These are phyloP conservation scores for Rhexocercosporidium sp. DNA, from an alignment of 2,329 filamentous ascomycete genomes.

Conservation along the genomic window DNA sequence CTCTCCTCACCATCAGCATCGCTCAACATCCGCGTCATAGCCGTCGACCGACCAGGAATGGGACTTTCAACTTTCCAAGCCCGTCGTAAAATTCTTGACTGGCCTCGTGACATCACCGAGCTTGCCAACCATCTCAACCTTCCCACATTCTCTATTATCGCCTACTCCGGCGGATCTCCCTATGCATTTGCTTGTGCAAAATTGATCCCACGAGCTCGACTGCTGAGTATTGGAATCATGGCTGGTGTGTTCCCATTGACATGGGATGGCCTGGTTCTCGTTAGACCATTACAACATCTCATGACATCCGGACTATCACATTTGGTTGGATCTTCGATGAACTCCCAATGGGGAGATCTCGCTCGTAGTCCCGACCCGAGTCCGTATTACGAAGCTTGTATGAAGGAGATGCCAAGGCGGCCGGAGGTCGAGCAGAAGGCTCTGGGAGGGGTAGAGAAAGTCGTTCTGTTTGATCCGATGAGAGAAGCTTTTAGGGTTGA, in stretches of 20 bases:
- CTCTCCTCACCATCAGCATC: constrained; percentile 26
- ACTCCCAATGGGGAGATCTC: constrained; percentile 23
- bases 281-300: constrained; percentile 6
- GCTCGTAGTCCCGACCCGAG: constrained; percentile 17
- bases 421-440: constrained; percentile 17
- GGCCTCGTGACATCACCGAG: constrained; percentile 49
- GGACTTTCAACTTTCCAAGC: constrained; percentile 47
- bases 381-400: constrained; percentile 19
- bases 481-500: constrained; percentile 23
- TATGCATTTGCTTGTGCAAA: constrained; percentile 53
- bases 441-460: constrained; percentile 14
- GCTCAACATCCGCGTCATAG: constrained; percentile 44
- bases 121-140: constrained; percentile 49
- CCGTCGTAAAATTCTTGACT: constrained; percentile 39
- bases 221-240: constrained; percentile 16
- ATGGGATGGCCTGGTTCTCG: constrained; percentile 16
- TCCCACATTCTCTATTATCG: constrained; percentile 49
- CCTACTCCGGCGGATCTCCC: constrained; percentile 51
- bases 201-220: constrained; percentile 36
- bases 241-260: constrained; percentile 22
- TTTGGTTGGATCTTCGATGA: constrained; percentile 1
- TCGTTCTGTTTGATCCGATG: constrained; percentile 19
- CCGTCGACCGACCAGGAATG: constrained; percentile 50
- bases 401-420: constrained; percentile 20
- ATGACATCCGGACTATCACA: constrained; percentile 9